A percentile compares a stretch with the other conserved stretches of the same genome.
Evolutionary conservation across 768 basidiomycete genomes (phyloP).

Genomic region (Xerocomus potaroensis): DNA sequence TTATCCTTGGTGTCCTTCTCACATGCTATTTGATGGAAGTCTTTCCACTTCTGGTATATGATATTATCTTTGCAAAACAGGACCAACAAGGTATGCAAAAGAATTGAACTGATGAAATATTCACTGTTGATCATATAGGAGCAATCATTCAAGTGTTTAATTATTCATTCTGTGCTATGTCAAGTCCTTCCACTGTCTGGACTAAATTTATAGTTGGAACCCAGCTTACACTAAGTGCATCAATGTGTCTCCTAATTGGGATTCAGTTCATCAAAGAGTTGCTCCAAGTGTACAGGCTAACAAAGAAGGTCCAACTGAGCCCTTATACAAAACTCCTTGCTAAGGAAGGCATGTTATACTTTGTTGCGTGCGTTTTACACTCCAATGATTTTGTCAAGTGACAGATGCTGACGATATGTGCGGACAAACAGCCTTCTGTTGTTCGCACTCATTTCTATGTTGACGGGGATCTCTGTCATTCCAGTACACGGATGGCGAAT

Average conservation of each 20-base stretch:
- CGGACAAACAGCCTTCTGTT: too few species aligned
- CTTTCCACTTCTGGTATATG: not conserved
- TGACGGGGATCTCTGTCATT: too few species aligned
- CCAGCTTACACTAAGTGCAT: not conserved
- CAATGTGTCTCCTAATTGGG: not conserved
- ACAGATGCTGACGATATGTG: constrained; percentile 4
- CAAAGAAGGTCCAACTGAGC: not conserved
- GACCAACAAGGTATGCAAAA: not conserved
- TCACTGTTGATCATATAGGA: not conserved
- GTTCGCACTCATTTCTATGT: too few species aligned
- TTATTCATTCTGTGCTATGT: not conserved
- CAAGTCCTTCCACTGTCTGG: not conserved
- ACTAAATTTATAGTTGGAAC: not conserved
- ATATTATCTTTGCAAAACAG: not conserved
- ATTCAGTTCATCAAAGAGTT: not conserved
- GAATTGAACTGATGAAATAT: not conserved
- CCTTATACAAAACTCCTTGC: not conserved
- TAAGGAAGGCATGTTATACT: not conserved
- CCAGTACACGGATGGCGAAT: too few species aligned
- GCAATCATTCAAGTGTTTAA: not conserved
- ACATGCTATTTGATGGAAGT: not conserved
- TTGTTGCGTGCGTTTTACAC: not conserved
- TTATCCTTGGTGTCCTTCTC: not conserved
- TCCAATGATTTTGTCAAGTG: not conserved
- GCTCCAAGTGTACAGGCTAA: not conserved